Base-by-base conservation (phyloP, 2,329 filamentous ascomycete species). In the Fusarium equiseti region DNA sequence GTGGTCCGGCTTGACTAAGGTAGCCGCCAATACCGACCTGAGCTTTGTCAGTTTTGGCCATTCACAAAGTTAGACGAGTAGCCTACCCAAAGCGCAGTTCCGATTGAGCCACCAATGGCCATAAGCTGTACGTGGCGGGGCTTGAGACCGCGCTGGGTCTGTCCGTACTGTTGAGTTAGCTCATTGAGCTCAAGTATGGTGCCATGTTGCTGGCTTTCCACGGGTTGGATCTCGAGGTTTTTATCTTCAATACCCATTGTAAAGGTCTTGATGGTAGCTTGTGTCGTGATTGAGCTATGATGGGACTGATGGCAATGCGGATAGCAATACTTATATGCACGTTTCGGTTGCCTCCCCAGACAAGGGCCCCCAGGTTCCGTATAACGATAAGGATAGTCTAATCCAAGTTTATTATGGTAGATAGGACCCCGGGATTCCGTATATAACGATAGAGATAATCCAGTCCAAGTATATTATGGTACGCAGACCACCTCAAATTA, bases 41-140 rank as follows among this genome's bases (percentile, higher is more conserved):
- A 35, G 7, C 20, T 8, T 38, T 27, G 42, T 56, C 7, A 55
- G 52, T 18, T 38, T 55, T 27, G 7, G 3, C 8, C 11, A 12
- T 38, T 24, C 6, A 15, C 12, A 38, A 7, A 18, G 27, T 20
- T 6, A 20, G 20, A 16, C 11, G 18, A 20, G 8, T 31, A 6
- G 8, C 42, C 1, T 57, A 60, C 80, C 73, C 81, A 84, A 49
- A 84, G 79, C 48, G 81, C 82, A 16, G 80, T 82, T 9, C 82
- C 82, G 46, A 84, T 84, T 24, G 81, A 81, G 43, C 83, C 83
- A 35, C 82, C 83, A 18, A 85, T 83, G 32, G 83, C 82, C 82
- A 85, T 85, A 54, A 85, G 81, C 70, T 85, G 83, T 20, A 85
- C 83, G 63, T 84, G 82, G 22, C 82, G 81, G 11, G 81, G 68